phyloP scores from a whole-genome alignment of 139 green algal genomes.

The Micractinium sp. region DNA sequence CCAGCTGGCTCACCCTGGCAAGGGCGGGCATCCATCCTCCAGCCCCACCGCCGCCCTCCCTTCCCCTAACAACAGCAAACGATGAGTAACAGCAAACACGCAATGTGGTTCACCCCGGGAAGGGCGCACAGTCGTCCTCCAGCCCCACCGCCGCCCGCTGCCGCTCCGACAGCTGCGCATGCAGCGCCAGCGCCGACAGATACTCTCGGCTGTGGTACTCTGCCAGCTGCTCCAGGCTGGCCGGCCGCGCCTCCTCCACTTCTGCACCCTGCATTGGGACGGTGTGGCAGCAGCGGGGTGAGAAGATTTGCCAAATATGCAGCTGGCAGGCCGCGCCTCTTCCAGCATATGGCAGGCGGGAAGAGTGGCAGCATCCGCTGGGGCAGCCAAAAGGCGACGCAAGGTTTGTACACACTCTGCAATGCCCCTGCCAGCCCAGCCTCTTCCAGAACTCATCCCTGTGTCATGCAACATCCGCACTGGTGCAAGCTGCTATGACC shows the following conservation, averaged over 20 bases:
- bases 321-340: neutral
- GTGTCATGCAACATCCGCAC: neutral
- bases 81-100: too few species aligned
- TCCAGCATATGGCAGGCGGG: too few species aligned
- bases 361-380: too few species aligned
- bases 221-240: slow-evolving; percentile 23
- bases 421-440: too few species aligned
- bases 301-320: neutral
- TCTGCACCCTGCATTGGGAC: neutral
- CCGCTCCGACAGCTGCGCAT: neutral
- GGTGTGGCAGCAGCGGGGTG: neutral
- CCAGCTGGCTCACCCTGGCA: slow-evolving; percentile 10
- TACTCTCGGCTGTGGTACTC: slow-evolving; percentile 39
- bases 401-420: too few species aligned
- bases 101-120: slow-evolving; percentile 12
- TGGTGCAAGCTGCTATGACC: neutral
- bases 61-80: too few species aligned
- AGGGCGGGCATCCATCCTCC: slow-evolving; percentile 39
- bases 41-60: slow-evolving; percentile 14
- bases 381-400: too few species aligned
- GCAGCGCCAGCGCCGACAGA: slow-evolving; percentile 16
- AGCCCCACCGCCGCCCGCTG: slow-evolving; percentile 24
- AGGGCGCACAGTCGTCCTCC: slow-evolving; percentile 42
- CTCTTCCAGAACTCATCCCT: too few species aligned
- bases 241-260: slow-evolving; percentile 15